A percentile compares a stretch with the other conserved stretches of the same genome.
These are phyloP conservation scores for Salvia hispanica DNA, from an alignment of 257 asterid genomes.

Conservation along the genomic window DNA sequence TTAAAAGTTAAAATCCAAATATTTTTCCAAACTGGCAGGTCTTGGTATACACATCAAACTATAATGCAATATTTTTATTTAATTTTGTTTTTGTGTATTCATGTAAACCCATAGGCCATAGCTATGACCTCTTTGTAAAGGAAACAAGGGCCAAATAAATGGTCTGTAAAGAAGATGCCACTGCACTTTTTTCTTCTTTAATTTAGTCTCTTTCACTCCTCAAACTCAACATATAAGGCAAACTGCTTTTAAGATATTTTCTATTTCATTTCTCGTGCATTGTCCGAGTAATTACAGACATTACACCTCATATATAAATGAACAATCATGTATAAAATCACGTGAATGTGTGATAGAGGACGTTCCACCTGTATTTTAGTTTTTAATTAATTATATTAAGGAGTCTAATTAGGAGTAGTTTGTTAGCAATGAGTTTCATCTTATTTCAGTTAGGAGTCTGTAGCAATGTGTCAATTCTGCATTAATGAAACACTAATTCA, in stretches of 20 bases:
- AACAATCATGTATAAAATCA: slow-evolving; percentile 8
- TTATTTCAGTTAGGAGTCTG: too few species aligned
- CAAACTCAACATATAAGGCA: not conserved
- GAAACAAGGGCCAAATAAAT: not conserved
- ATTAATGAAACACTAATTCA: not conserved
- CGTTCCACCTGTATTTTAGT: too few species aligned
- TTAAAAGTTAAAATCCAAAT: too few species aligned
- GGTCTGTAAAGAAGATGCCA: slow-evolving; percentile 26
- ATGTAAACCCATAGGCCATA: too few species aligned
- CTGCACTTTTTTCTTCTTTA: not conserved
- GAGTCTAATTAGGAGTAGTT: too few species aligned
- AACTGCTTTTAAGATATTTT: not conserved
- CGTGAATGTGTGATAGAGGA: not conserved
- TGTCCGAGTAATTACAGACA: slow-evolving; percentile 29
- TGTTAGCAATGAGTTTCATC: too few species aligned
- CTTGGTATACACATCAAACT: too few species aligned
- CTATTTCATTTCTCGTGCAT: slow-evolving; percentile 5
- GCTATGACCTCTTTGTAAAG: too few species aligned
- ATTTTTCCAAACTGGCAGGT: too few species aligned
- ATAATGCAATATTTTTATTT: too few species aligned
- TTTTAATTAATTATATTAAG: too few species aligned
- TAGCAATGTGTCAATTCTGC: not conserved
- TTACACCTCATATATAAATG: slow-evolving; percentile 18
- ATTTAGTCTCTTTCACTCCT: not conserved
- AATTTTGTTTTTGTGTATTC: too few species aligned